Conservation (phyloP, 495 filamentous ascomycete genomes). For the Annulohypoxylon bovei region DNA sequence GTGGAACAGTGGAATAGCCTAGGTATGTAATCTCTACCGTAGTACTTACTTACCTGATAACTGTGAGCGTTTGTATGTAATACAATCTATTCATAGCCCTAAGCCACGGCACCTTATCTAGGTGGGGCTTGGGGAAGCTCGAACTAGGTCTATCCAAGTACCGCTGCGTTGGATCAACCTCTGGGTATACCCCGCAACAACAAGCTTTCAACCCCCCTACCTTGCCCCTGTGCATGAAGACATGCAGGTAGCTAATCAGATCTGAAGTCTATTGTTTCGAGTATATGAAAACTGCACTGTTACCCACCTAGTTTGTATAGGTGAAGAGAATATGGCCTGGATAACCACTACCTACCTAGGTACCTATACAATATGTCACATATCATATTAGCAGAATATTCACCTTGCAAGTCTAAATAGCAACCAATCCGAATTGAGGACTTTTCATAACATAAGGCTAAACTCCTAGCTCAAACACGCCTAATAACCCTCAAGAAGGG, state of each 20-base stretch:
- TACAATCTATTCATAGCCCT: constrained; percentile 17
- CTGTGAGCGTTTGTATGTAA: constrained; percentile 10
- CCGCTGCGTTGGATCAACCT: not conserved
- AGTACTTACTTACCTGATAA: too few relatives aligned
- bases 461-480: not conserved
- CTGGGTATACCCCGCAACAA: constrained; percentile 21
- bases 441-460: not conserved
- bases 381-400: not conserved
- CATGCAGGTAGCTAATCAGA: not conserved
- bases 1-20: not conserved
- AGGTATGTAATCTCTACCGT: not conserved
- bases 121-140: constrained; percentile 7
- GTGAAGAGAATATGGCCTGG: not conserved
- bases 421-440: not conserved
- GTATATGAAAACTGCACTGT: not conserved
- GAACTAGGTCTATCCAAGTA: not conserved
- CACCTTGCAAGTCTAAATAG: not conserved
- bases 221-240: constrained; percentile 3
- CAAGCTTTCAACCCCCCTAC: not conserved
- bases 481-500: not conserved
- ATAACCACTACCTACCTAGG: not conserved
- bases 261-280: not conserved
- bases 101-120: constrained; percentile 28
- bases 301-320: too few relatives aligned
- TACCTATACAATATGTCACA: not conserved